Percentiles rank a stretch among this genome's conserved stretches.
Evolutionary conservation across 768 basidiomycete genomes (phyloP).

Genomic region (Phylloporus sp.): DNA sequence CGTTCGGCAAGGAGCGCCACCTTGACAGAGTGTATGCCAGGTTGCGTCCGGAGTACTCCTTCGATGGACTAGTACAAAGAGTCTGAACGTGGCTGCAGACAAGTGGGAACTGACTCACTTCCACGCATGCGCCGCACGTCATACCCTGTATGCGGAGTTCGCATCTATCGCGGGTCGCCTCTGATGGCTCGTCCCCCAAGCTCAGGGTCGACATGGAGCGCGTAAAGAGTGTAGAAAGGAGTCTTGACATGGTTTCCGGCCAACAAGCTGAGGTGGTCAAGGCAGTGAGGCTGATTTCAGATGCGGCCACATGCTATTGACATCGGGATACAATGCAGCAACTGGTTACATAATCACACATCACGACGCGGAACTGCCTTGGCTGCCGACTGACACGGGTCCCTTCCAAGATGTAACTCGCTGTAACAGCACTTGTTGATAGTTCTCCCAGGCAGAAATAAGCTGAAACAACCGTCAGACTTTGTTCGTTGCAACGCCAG

Average conservation of each 20-base stretch:
- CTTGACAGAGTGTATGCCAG: slow-evolving; percentile 87
- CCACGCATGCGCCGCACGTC: slow-evolving; percentile 87
- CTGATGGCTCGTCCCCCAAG: slow-evolving; percentile 19
- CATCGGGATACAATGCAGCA: too few relatives aligned
- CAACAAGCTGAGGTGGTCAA: not conserved
- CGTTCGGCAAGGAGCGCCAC: slow-evolving; percentile 98
- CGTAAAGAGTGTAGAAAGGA: not conserved
- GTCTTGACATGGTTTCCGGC: not conserved
- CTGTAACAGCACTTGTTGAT: slow-evolving; percentile 68
- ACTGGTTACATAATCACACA: slow-evolving; percentile 10
- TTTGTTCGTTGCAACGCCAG: not conserved
- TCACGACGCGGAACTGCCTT: not conserved
- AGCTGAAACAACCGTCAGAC: slow-evolving; percentile 40
- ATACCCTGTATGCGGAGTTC: slow-evolving; percentile 84
- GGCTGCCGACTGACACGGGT: too few relatives aligned
- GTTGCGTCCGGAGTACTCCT: slow-evolving; percentile 70
- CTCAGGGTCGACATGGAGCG: slow-evolving; percentile 6
- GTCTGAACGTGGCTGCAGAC: not conserved
- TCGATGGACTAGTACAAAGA: slow-evolving; percentile 69
- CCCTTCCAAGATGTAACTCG: too few relatives aligned
- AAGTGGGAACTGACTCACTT: slow-evolving; percentile 45
- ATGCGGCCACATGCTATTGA: too few relatives aligned
- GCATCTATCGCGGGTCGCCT: slow-evolving; percentile 45
- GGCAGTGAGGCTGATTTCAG: slow-evolving; percentile 5
- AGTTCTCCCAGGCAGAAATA: slow-evolving; percentile 74